Percentiles rank a stretch among this genome's conserved stretches.
Evolutionary conservation across 305 asterid genomes (phyloP).

Genomic region (Fraxinus ornus): DNA sequence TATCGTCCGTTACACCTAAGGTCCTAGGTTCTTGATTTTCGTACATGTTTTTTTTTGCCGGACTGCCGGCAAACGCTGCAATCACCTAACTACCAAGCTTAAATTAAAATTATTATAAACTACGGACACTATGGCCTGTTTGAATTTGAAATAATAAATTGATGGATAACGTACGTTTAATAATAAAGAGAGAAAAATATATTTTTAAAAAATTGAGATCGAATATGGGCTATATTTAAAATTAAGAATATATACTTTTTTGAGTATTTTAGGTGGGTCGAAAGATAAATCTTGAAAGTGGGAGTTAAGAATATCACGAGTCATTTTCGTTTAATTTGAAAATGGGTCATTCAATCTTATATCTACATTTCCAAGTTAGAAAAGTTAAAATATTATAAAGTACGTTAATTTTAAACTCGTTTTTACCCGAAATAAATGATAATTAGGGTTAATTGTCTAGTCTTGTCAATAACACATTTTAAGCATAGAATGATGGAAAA

Average conservation of each 20-base stretch:
- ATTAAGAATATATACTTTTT: too few relatives aligned
- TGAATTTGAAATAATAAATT: too few relatives aligned
- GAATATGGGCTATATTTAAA: too few relatives aligned
- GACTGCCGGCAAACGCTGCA: not conserved
- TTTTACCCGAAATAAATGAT: not conserved
- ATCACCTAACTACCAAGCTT: not conserved
- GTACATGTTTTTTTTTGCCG: constrained; percentile 16
- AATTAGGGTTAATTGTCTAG: not conserved
- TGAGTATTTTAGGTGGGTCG: too few relatives aligned
- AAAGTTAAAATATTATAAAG: not conserved
- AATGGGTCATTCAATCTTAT: too few relatives aligned
- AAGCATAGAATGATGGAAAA: not conserved
- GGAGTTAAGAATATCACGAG: not conserved
- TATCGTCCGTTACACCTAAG: not conserved
- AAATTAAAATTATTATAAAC: not conserved
- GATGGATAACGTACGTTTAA: too few relatives aligned
- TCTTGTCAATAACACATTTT: not conserved
- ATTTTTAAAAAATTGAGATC: too few relatives aligned
- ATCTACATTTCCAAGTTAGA: not conserved
- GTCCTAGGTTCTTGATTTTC: constrained; percentile 26
- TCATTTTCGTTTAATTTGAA: too few relatives aligned
- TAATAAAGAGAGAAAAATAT: too few relatives aligned
- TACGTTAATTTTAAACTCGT: not conserved
- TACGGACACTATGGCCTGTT: too few relatives aligned
- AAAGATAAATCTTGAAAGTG: too few relatives aligned